Evolutionary conservation across 2,329 filamentous ascomycete genomes (phyloP).

Genomic region (Graphilbum fragrans): DNA sequence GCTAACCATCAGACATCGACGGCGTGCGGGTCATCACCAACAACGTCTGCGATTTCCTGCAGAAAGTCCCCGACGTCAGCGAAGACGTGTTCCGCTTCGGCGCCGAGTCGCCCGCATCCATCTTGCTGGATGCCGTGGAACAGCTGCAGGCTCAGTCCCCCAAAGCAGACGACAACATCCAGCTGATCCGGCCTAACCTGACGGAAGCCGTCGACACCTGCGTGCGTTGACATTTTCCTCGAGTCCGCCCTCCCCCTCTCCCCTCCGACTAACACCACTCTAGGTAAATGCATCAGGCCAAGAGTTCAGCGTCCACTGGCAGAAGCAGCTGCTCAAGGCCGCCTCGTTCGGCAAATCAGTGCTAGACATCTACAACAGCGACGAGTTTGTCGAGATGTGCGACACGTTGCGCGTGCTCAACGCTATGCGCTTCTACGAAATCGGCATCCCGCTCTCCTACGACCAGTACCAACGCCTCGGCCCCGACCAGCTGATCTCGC

Average conservation of each 20-base stretch:
- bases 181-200: conserved; percentile 76
- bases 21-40: conserved; percentile 86
- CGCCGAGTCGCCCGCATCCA: conserved; percentile 78
- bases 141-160: conserved; percentile 88
- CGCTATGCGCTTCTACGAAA: conserved; percentile 79
- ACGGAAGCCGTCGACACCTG: conserved; percentile 91
- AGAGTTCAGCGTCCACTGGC: conserved; percentile 83
- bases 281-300: conserved; percentile 74
- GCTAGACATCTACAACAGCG: conserved; percentile 91
- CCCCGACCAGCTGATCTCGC: conserved; percentile 74
- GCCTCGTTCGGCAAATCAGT: conserved; percentile 97
- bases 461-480: conserved; percentile 89
- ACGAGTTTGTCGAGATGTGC: conserved; percentile 98
- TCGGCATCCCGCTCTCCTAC: conserved; percentile 82
- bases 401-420: conserved; percentile 88
- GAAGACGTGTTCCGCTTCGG: conserved; percentile 83
- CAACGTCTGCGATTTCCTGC: conserved; percentile 93
- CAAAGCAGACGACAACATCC: conserved; percentile 95
- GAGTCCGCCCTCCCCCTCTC: not conserved
- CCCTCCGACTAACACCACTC: not conserved
- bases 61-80: conserved; percentile 77
- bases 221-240: conserved; percentile 18
- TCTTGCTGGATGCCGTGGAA: conserved; percentile 85
- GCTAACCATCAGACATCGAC: conserved; percentile 66
- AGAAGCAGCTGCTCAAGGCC: conserved; percentile 90